These are phyloP conservation scores for Hanseniaspora nectarophila DNA, from an alignment of 805 yeast species.

Conservation along the genomic window DNA sequence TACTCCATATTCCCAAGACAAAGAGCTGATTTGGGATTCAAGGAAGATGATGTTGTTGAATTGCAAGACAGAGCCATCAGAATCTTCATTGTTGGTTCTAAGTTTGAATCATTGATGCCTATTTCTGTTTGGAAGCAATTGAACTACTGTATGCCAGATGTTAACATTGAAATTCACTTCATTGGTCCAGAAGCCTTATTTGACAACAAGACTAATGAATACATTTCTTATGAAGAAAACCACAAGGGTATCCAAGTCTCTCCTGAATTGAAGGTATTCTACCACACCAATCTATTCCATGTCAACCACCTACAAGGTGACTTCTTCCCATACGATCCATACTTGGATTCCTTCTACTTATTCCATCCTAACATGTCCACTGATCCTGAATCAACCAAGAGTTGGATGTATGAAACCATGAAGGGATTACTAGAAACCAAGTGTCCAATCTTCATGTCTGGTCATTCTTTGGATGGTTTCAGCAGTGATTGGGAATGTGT, in stretches of 20 bases:
- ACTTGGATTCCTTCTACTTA: conserved; percentile 78
- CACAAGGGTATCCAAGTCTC: conserved; percentile 55
- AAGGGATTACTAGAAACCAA: conserved; percentile 85
- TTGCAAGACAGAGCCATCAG: conserved; percentile 55
- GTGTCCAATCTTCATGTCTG: conserved; percentile 84
- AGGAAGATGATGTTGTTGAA: conserved; percentile 33
- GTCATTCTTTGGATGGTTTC: conserved; percentile 68
- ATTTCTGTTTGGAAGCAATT: conserved; percentile 93
- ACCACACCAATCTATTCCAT: conserved; percentile 86
- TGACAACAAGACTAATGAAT: conserved; percentile 57
- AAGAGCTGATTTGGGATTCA: conserved; percentile 29
- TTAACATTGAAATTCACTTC: conserved; percentile 75
- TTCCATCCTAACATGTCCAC: conserved; percentile 94
- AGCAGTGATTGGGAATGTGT: conserved; percentile 63
- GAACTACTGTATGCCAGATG: conserved; percentile 70
- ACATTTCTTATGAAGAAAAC: conserved; percentile 50
- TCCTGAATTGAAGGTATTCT: conserved; percentile 57
- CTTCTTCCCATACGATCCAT: conserved; percentile 96
- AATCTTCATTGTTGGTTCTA: conserved; percentile 78
- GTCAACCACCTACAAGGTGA: conserved; percentile 84
- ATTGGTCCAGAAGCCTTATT: conserved; percentile 86
- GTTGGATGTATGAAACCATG: conserved; percentile 83
- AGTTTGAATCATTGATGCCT: conserved; percentile 88
- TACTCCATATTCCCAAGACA: conserved; percentile 69
- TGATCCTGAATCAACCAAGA: conserved; percentile 53